A percentile compares a stretch with the other conserved stretches of the same genome.
Conservation (phyloP, 495 filamentous ascomycete genomes). For the Aspergillus bridgeri region DNA sequence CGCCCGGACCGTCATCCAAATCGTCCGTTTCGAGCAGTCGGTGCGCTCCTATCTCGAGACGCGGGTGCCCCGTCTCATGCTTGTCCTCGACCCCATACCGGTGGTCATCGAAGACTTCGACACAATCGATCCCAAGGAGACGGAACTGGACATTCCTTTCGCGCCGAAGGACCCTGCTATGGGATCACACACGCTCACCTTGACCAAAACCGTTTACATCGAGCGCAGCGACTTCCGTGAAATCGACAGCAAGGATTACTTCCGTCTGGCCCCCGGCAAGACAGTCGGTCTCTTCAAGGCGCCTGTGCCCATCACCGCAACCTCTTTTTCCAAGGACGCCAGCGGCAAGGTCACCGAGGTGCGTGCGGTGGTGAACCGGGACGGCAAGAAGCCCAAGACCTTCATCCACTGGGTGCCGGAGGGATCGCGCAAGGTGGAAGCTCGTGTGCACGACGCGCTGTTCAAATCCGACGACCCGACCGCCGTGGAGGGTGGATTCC, state of each 20-base stretch:
- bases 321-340: constrained; percentile 52
- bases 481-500: constrained; percentile 66
- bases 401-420: constrained; percentile 84
- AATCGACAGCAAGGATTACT: constrained; percentile 79
- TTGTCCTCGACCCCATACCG: constrained; percentile 68
- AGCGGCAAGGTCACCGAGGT: constrained; percentile 52
- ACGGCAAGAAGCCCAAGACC: constrained; percentile 61
- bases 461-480: constrained; percentile 84
- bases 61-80: constrained; percentile 79
- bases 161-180: constrained; percentile 42
- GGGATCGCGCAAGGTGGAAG: constrained; percentile 70
- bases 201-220: constrained; percentile 91
- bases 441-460: constrained; percentile 74
- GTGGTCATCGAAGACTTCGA: constrained; percentile 73
- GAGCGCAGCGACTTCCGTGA: constrained; percentile 91
- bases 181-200: constrained; percentile 38
- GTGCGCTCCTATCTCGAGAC: constrained; percentile 79
- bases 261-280: constrained; percentile 90
- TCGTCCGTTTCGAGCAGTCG: constrained; percentile 69
- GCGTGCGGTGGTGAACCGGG: constrained; percentile 13
- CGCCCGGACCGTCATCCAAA: constrained; percentile 66
- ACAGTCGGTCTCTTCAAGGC: constrained; percentile 81
- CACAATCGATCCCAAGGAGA: constrained; percentile 57
- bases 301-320: constrained; percentile 78
- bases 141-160: constrained; percentile 61